Conservation (phyloP, 495 filamentous ascomycete species). For the Penicillium canescens region DNA sequence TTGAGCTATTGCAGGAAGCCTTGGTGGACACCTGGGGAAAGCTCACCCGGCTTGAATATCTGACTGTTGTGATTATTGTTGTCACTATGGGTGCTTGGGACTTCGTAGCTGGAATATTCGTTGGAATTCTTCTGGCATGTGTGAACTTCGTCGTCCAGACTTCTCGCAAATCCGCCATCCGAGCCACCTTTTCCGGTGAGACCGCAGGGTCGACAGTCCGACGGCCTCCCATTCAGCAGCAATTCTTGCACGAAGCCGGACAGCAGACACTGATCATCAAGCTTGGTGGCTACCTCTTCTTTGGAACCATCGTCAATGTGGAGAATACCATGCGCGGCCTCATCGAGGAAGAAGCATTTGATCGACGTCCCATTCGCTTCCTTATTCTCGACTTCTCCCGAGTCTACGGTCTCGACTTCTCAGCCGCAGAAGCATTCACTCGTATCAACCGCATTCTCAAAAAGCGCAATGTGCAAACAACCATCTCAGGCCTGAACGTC, state of each 20-base stretch:
- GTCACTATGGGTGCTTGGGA: conserved; percentile 95
- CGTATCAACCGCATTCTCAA: conserved; percentile 82
- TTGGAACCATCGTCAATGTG: conserved; percentile 92
- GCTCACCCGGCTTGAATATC: conserved; percentile 79
- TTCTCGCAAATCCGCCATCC: conserved; percentile 81
- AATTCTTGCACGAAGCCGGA: conserved; percentile 81
- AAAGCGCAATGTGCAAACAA: conserved; percentile 70
- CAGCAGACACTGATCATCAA: conserved; percentile 87
- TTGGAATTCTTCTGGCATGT: conserved; percentile 90
- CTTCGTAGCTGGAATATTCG: conserved; percentile 89
- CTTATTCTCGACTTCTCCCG: conserved; percentile 86
- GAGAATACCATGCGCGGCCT: conserved; percentile 81
- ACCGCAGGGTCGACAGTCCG: conserved; percentile 89
- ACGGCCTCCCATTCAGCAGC: conserved; percentile 83
- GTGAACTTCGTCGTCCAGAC: conserved; percentile 88
- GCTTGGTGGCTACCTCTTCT: conserved; percentile 90
- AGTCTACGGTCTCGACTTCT: conserved; percentile 93
- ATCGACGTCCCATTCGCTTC: conserved; percentile 75
- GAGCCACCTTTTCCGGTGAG: conserved; percentile 82
- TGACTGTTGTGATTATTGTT: conserved; percentile 91
- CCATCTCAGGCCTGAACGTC: conserved; percentile 76
- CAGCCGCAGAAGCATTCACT: conserved; percentile 90
- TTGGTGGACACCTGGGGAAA: conserved; percentile 86
- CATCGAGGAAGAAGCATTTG: conserved; percentile 79
- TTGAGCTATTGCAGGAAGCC: conserved; percentile 86